Evolutionary conservation across 2,329 filamentous ascomycete genomes (phyloP).

Genomic region (Polytolypa hystricis): DNA sequence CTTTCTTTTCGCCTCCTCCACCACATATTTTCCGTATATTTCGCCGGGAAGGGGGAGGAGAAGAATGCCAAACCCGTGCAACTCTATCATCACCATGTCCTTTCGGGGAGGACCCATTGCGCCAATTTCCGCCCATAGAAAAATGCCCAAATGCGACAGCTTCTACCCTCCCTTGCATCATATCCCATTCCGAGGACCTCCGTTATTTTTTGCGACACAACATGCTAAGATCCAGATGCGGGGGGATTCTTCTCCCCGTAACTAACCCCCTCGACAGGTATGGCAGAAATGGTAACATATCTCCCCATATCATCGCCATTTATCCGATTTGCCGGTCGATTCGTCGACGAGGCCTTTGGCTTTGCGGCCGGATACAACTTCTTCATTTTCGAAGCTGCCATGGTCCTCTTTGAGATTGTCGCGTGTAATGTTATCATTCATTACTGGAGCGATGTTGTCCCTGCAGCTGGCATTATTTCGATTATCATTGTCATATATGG

Average conservation of each 20-base stretch:
- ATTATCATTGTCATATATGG: constrained; percentile 35
- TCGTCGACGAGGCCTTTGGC: constrained; percentile 39
- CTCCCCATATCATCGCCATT: constrained; percentile 37
- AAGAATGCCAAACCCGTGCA: no score
- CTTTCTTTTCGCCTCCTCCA: not conserved
- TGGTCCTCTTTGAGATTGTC: constrained; percentile 43
- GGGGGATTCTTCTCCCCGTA: no score
- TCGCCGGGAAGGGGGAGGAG: no score
- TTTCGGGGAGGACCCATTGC: no score
- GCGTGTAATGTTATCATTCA: constrained; percentile 40
- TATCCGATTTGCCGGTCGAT: constrained; percentile 36
- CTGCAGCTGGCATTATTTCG: constrained; percentile 36
- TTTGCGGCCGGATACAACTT: constrained; percentile 41
- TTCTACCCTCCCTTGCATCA: not conserved
- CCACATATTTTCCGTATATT: no score
- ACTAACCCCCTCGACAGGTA: constrained; percentile 21
- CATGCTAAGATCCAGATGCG: constrained; percentile 17
- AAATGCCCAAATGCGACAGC: constrained; percentile 11
- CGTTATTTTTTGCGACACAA: not conserved
- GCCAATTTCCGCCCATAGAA: no score
- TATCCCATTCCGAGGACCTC: constrained; percentile 3
- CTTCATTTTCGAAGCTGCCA: constrained; percentile 40
- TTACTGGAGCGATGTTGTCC: constrained; percentile 39
- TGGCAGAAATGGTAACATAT: constrained; percentile 42
- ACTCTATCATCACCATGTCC: constrained; percentile 1